A percentile compares a stretch with the other conserved stretches of the same genome.
Evolutionary conservation across 257 asterid species (phyloP).

Genomic region (Ligustrum vulgare): DNA sequence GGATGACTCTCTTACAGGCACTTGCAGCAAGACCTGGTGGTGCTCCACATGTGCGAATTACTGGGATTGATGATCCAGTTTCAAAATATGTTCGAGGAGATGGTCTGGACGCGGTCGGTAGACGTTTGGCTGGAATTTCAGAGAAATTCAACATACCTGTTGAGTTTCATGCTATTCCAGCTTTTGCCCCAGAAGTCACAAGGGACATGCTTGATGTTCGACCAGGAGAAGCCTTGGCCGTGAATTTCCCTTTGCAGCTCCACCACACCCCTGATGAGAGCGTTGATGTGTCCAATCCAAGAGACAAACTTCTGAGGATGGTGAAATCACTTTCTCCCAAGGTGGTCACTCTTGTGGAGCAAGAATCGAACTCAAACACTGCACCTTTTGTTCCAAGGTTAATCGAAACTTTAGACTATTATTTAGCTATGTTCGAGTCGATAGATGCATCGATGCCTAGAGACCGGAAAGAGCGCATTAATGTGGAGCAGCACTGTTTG

Average conservation of each 20-base stretch:
- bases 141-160: conserved; percentile 1
- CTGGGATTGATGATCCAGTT: conserved; percentile 7
- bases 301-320: not conserved
- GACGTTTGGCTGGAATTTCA: not conserved
- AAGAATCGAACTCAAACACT: conserved; percentile 3
- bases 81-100: conserved; percentile 1
- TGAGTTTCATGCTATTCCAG: conserved; percentile 6
- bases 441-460: not conserved
- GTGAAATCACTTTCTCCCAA: conserved; percentile 11
- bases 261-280: not conserved
- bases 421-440: not conserved
- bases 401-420: not conserved
- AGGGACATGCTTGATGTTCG: not conserved
- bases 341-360: not conserved
- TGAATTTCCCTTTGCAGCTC: not conserved
- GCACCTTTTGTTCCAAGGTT: not conserved
- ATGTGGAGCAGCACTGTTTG: not conserved
- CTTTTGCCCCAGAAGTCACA: not conserved
- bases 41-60: not conserved
- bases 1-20: conserved; percentile 11
- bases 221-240: not conserved
- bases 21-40: conserved; percentile 5
- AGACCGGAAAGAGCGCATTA: not conserved
- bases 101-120: not conserved
- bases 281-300: not conserved